These are phyloP conservation scores for Chenopodium suecicum DNA, from an alignment of 148 eudicot species.

Conservation along the genomic window DNA sequence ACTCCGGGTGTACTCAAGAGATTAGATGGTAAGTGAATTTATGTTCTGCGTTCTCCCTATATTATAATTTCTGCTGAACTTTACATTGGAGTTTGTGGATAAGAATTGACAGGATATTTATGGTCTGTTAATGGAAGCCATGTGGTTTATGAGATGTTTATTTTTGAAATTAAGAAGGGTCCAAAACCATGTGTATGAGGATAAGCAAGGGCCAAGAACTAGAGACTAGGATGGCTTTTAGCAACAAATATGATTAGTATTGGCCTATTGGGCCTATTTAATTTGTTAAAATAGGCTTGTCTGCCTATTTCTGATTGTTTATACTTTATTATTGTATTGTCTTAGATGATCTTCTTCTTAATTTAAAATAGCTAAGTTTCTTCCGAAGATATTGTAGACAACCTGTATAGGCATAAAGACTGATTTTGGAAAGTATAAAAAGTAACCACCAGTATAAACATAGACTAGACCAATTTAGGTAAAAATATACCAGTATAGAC, in stretches of 20 bases:
- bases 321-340: neutral
- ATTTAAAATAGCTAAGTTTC: neutral
- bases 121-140: neutral
- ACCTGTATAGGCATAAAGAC: neutral
- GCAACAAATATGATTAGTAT: neutral
- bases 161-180: neutral
- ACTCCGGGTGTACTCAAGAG: constrained; percentile 89
- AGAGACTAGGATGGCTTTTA: neutral
- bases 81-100: neutral
- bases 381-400: neutral
- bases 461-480: neutral
- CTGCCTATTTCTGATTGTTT: neutral
- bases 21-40: constrained; percentile 59
- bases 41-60: neutral
- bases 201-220: neutral
- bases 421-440: neutral
- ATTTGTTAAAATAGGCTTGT: neutral
- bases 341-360: neutral
- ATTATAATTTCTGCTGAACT: neutral
- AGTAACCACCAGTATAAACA: neutral
- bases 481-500: neutral
- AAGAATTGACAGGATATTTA: neutral
- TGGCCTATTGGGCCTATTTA: neutral
- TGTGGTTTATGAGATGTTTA: neutral
- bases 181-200: neutral